phyloP scores from a whole-genome alignment of 2,329 filamentous ascomycete species.

The Waltergamsia citrina region DNA sequence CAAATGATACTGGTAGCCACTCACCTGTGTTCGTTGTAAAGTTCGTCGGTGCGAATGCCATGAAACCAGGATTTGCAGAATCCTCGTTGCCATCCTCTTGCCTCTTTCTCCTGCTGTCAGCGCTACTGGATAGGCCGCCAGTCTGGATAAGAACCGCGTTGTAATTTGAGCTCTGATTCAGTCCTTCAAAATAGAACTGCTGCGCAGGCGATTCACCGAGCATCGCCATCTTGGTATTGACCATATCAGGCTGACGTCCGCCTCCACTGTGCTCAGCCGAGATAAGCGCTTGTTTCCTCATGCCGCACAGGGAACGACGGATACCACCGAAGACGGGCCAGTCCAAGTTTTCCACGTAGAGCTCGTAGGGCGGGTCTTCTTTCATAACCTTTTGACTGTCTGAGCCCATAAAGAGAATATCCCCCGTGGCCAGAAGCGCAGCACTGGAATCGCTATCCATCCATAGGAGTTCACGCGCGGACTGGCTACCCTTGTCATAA shows the following conservation, averaged over 20 bases:
- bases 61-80: conserved; percentile 10
- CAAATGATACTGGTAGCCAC: conserved; percentile 11
- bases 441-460: conserved; percentile 78
- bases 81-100: conserved; percentile 18
- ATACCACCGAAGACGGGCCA: conserved; percentile 57
- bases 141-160: conserved; percentile 63
- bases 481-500: conserved; percentile 31
- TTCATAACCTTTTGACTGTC: conserved; percentile 45
- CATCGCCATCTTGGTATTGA: conserved; percentile 57
- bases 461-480: conserved; percentile 52
- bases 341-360: conserved; percentile 64
- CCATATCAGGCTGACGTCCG: conserved; percentile 34
- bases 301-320: conserved; percentile 72
- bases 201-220: conserved; percentile 67
- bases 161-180: conserved; percentile 66
- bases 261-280: conserved; percentile 38
- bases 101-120: background rate
- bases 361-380: conserved; percentile 53
- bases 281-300: conserved; percentile 57
- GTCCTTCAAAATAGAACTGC: conserved; percentile 73
- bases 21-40: conserved; percentile 73
- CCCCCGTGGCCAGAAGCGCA: conserved; percentile 69
- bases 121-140: conserved; percentile 7
- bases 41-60: conserved; percentile 60
- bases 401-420: conserved; percentile 52